Percentiles rank a stretch among this genome's conserved stretches.
Evolutionary conservation across 257 asterid genomes (phyloP).

Genomic region (Penstemon eatonii): DNA sequence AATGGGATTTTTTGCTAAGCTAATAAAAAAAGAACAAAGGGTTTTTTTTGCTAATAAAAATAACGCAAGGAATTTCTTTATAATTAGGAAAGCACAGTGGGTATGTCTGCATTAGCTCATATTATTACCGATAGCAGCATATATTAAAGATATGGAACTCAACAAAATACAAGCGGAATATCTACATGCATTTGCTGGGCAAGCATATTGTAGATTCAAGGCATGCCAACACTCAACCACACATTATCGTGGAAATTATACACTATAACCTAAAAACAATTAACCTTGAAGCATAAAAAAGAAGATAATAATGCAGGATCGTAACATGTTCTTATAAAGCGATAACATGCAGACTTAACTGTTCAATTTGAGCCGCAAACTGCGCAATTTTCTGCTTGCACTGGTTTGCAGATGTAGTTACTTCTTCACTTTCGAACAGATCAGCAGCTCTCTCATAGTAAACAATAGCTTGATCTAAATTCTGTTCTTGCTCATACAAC

Average conservation of each 20-base stretch:
- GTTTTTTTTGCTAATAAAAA: too few relatives aligned
- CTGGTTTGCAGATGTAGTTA: constrained; percentile 79
- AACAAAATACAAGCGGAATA: constrained; percentile 6
- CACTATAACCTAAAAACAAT: constrained; percentile 12
- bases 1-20: too few relatives aligned
- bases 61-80: too few relatives aligned
- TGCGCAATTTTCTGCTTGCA: constrained; percentile 93
- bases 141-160: neutral
- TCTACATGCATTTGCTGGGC: constrained; percentile 12
- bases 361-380: constrained; percentile 83
- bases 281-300: neutral
- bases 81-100: too few relatives aligned
- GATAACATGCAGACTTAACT: constrained; percentile 48
- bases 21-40: too few relatives aligned
- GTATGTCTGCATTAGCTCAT: too few relatives aligned
- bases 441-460: constrained; percentile 83
- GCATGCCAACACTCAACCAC: constrained; percentile 2
- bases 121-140: too few relatives aligned
- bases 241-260: constrained; percentile 11
- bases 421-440: constrained; percentile 87
- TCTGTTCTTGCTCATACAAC: constrained; percentile 75
- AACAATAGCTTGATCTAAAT: constrained; percentile 72
- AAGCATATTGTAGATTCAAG: neutral
- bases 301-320: neutral
- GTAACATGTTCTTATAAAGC: neutral